Evolutionary conservation across 2,329 filamentous ascomycete species (phyloP), one percentile per base, ranked within the genome.

Genomic region (Alternaria postmessia): DNA sequence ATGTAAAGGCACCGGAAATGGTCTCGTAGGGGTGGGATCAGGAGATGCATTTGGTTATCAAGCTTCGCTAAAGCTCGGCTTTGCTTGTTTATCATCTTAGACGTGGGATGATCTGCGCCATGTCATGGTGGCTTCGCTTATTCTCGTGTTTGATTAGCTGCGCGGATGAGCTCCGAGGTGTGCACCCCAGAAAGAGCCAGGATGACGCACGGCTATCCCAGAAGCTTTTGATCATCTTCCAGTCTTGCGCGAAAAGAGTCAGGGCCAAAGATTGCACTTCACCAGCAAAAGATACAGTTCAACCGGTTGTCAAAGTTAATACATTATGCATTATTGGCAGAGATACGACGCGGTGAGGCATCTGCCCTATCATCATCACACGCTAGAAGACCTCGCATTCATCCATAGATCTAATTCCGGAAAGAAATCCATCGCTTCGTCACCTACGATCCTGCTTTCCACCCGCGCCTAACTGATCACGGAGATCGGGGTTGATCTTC

Each of bases 401-500:
- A 51, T 51, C 36, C 49, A 51, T 51, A 41, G 3, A 51, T 41
- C 49, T 28, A 51, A 18, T 51, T 51, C 49, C 22, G 36, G 49
- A 22, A 41, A n/a, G 34, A 18, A 41, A 49, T 14, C 6, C 5
- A 14, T 38, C 16, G 34, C 22, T 41, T 41, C 36, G n/a, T 34
- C 11, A 54, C 41, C 32, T 28, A 28, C 42, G 26, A 51, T 18
- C 24, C 30, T 59, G 43, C 32, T 42, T 51, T 16, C 34, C 28
- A 12, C 39, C 24, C n/a, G 48, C 44, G 7, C 38, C 49, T 49
- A 69, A 48, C 32, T 68, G 62, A 48, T 49, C 52, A 20, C 58
- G 67, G 36, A 74, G 61, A 52, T 74, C 71, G 16, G 71, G 69
- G 18, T 74, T 74, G 2, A 71, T 63, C 36, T 65, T 71, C 1